Evolutionary conservation across 305 asterid species (phyloP).

Genomic region (Fraxinus nigra): DNA sequence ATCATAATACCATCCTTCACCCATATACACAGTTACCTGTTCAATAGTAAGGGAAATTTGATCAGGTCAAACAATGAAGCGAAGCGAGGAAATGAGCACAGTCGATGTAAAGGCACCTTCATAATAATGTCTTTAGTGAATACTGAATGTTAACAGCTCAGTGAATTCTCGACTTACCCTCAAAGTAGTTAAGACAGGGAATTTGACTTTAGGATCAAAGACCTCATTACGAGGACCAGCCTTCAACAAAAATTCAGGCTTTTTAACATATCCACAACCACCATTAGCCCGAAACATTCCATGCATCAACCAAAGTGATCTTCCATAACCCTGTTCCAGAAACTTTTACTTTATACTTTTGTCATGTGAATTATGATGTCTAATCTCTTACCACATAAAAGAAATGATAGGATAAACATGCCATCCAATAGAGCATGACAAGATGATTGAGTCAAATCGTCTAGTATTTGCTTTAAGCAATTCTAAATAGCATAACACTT

Average conservation of each 20-base stretch:
- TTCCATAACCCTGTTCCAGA: constrained; percentile 69
- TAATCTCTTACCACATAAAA: constrained; percentile 11
- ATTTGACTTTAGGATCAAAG: constrained; percentile 52
- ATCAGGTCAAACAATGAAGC: neutral
- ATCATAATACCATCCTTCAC: constrained; percentile 85
- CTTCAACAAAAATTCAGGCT: constrained; percentile 63
- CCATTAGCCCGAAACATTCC: constrained; percentile 91
- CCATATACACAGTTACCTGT: constrained; percentile 83
- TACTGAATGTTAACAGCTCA: neutral
- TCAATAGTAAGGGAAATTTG: constrained; percentile 14
- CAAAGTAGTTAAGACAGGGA: constrained; percentile 62
- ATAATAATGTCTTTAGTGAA: neutral
- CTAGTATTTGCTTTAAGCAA: neutral
- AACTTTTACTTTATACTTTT: neutral
- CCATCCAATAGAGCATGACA: neutral
- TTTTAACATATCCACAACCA: constrained; percentile 80
- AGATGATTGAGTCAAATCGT: neutral
- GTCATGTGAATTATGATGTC: constrained; percentile 1
- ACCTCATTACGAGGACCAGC: constrained; percentile 44
- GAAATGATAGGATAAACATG: neutral
- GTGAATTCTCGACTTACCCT: constrained; percentile 42
- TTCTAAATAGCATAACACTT: neutral
- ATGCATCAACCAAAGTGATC: constrained; percentile 90
- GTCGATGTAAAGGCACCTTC: neutral
- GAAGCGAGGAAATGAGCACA: neutral